Conservation (phyloP, 805 yeast species). For the Teunomyces atbi region DNA sequence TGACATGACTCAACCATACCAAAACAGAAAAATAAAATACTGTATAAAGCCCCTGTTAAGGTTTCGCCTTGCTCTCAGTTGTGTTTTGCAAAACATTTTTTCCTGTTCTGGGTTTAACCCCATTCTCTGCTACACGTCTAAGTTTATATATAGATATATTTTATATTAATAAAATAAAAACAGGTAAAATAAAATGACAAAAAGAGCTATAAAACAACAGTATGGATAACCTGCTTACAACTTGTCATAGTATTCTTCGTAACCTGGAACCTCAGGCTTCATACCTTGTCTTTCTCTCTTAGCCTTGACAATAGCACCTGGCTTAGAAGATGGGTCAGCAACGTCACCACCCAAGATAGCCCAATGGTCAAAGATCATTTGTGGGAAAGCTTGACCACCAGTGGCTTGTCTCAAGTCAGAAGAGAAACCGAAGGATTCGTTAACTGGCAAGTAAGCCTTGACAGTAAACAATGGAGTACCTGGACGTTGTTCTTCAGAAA, state of each 20-base stretch:
- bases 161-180: conserved; percentile 8
- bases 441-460: conserved; percentile 99
- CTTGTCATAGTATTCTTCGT: conserved; percentile 98
- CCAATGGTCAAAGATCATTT: conserved; percentile 99
- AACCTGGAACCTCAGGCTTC: conserved; percentile 97
- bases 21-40: neutral
- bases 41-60: neutral
- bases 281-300: conserved; percentile 94
- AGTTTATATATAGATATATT: neutral
- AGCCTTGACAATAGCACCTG: conserved; percentile 56
- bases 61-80: neutral
- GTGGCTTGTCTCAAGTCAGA: conserved; percentile 99
- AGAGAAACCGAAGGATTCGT: conserved; percentile 99
- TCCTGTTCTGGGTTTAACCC: neutral
- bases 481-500: conserved; percentile 99
- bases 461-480: conserved; percentile 99
- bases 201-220: conserved; percentile 10
- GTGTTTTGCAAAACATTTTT: neutral
- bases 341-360: conserved; percentile 88
- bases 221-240: conserved; percentile 45
- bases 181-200: conserved; percentile 11
- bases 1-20: neutral
- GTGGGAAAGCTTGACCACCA: conserved; percentile 99
- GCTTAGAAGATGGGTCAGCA: conserved; percentile 74
- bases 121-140: neutral